phyloP scores from a whole-genome alignment of 129 eudicot species.

The Smallanthus sonchifolius region DNA sequence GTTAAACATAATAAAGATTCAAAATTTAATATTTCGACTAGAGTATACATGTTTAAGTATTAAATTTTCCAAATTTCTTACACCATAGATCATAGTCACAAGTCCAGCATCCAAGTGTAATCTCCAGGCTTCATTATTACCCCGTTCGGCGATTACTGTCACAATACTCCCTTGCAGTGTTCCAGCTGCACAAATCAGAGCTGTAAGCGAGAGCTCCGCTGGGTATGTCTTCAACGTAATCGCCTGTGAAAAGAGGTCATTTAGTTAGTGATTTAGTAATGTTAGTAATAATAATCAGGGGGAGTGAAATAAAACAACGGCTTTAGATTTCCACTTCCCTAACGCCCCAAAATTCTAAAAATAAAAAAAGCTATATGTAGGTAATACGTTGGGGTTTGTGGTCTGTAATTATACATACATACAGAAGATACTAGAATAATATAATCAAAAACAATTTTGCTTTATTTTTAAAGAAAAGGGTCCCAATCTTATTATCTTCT shows the following conservation, averaged over 20 bases:
- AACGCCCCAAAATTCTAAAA: too few relatives aligned
- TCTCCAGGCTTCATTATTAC: conserved; percentile 34
- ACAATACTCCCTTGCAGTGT: conserved; percentile 41
- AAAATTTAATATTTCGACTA: neutral
- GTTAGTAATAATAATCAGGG: neutral
- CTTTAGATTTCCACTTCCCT: too few relatives aligned
- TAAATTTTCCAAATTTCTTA: conserved; percentile 24
- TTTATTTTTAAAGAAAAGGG: too few relatives aligned
- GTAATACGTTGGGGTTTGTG: too few relatives aligned
- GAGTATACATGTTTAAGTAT: neutral
- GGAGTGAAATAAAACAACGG: too few relatives aligned
- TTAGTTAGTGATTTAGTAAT: neutral
- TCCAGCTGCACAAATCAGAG: conserved; percentile 42
- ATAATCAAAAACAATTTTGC: too few relatives aligned
- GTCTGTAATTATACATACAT: too few relatives aligned
- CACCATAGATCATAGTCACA: conserved; percentile 50
- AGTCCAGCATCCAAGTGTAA: conserved; percentile 43
- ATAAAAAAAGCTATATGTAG: too few relatives aligned
- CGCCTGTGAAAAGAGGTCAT: conserved; percentile 24
- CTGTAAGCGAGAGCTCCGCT: conserved; percentile 48
- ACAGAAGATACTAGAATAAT: too few relatives aligned
- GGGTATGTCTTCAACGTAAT: conserved; percentile 50
- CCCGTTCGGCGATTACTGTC: conserved; percentile 41
- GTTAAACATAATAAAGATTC: neutral
- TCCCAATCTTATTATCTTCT: too few relatives aligned